Evolutionary conservation across 169 alveolate species (phyloP).

Genomic region (Hepatocystis sp.): DNA sequence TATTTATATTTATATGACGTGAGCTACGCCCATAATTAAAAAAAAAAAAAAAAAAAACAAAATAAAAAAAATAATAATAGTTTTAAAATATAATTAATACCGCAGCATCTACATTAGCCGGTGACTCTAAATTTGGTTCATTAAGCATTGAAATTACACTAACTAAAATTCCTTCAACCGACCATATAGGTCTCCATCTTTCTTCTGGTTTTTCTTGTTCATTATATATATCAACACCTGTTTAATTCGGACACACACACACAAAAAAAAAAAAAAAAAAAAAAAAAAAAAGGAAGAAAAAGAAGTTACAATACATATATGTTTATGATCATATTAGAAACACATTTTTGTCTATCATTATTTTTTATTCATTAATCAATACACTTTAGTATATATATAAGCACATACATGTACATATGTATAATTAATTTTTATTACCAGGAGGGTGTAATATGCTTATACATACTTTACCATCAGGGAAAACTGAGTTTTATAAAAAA

Average conservation of each 20-base stretch:
- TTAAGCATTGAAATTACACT: conserved; percentile 97
- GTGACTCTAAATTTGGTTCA: conserved; percentile 97
- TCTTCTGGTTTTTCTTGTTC: conserved; percentile 98
- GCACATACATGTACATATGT: not conserved
- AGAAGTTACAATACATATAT: not conserved
- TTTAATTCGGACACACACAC: not conserved
- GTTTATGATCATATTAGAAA: not conserved
- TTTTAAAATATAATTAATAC: conserved; percentile 39
- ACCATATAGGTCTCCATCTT: conserved; percentile 98
- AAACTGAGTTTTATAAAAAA: conserved; percentile 25
- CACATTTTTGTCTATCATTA: too few species aligned
- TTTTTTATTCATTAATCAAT: too few species aligned
- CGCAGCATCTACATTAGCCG: conserved; percentile 98
- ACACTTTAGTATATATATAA: not conserved
- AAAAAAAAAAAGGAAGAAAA: not conserved
- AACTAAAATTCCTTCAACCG: conserved; percentile 96
- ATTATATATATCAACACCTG: conserved; percentile 92
- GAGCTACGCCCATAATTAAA: not conserved
- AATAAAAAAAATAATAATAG: not conserved
- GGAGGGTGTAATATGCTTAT: conserved; percentile 98
- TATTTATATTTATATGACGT: not conserved
- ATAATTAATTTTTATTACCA: too few species aligned
- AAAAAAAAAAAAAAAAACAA: conserved; percentile 16
- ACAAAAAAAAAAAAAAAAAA: not conserved
- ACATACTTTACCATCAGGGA: conserved; percentile 97